These are phyloP conservation scores for Clarkia xantiana DNA, from an alignment of 345 rosid genomes.

Conservation along the genomic window DNA sequence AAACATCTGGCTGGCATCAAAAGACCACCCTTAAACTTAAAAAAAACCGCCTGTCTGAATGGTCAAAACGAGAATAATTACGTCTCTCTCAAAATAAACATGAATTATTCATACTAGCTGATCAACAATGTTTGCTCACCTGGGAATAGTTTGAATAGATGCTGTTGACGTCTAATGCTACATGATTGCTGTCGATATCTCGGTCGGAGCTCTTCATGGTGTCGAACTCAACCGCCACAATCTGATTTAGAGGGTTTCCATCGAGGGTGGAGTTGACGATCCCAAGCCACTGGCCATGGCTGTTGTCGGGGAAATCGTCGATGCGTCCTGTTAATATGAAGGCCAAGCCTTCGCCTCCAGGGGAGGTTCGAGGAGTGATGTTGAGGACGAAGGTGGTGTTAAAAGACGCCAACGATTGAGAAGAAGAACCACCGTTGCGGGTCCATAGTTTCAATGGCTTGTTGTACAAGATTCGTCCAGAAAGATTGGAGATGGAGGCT, in stretches of 20 bases:
- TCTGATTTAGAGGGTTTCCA: slow-evolving; percentile 11
- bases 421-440: neutral
- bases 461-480: slow-evolving; percentile 31
- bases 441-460: slow-evolving; percentile 32
- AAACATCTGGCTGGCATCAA: no score
- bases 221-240: slow-evolving; percentile 62
- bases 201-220: slow-evolving; percentile 32
- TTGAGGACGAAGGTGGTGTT: slow-evolving; percentile 43
- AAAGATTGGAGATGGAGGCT: slow-evolving; percentile 6
- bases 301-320: slow-evolving; percentile 14
- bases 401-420: slow-evolving; percentile 20
- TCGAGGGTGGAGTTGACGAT: slow-evolving; percentile 27
- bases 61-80: no score
- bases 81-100: no score
- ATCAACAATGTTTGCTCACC: slow-evolving; percentile 26
- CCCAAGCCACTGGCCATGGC: slow-evolving; percentile 59
- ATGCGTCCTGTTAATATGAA: slow-evolving; percentile 26
- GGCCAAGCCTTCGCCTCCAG: slow-evolving; percentile 66
- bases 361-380: slow-evolving; percentile 20
- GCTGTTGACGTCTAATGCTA: slow-evolving; percentile 44
- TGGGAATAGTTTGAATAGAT: slow-evolving; percentile 14
- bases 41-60: no score
- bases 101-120: no score
- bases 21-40: no score
- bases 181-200: slow-evolving; percentile 55